A percentile compares a stretch with the other conserved stretches of the same genome.
phyloP scores from a whole-genome alignment of 345 rosid genomes.

The Lumnitzera racemosa region DNA sequence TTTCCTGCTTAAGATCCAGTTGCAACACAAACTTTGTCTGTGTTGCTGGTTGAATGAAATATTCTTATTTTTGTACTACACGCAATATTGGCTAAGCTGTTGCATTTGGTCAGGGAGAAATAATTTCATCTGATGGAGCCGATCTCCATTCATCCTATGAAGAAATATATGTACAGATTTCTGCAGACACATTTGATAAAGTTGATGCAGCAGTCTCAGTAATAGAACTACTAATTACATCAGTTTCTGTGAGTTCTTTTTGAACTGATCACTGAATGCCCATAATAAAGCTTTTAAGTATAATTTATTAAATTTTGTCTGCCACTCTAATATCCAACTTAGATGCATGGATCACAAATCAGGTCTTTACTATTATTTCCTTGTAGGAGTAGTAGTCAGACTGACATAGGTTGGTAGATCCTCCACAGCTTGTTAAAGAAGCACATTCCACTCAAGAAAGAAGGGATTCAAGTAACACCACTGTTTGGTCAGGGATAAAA shows the following conservation, averaged over 20 bases:
- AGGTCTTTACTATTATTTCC: too few relatives aligned
- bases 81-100: neutral
- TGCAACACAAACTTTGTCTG: neutral
- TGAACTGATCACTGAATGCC: neutral
- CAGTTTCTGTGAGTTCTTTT: constrained; percentile 67
- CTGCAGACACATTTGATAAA: constrained; percentile 81
- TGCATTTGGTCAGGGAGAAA: constrained; percentile 50
- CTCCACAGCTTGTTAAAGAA: too few relatives aligned
- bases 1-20: neutral
- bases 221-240: constrained; percentile 67
- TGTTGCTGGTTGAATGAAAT: neutral
- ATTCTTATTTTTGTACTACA: neutral
- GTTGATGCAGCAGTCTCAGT: constrained; percentile 82
- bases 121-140: constrained; percentile 51
- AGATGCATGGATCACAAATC: too few relatives aligned
- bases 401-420: too few relatives aligned
- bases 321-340: too few relatives aligned
- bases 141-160: constrained; percentile 38
- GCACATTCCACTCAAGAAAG: too few relatives aligned
- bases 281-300: neutral
- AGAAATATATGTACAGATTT: constrained; percentile 57
- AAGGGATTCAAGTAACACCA: too few relatives aligned
- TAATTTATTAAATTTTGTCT: neutral
- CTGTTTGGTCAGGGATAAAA: too few relatives aligned
- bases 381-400: too few relatives aligned